A percentile compares a stretch with the other conserved stretches of the same genome.
Conservation (phyloP, 371 early-diverging fungal genomes). For the Apophysomyces sp. region DNA sequence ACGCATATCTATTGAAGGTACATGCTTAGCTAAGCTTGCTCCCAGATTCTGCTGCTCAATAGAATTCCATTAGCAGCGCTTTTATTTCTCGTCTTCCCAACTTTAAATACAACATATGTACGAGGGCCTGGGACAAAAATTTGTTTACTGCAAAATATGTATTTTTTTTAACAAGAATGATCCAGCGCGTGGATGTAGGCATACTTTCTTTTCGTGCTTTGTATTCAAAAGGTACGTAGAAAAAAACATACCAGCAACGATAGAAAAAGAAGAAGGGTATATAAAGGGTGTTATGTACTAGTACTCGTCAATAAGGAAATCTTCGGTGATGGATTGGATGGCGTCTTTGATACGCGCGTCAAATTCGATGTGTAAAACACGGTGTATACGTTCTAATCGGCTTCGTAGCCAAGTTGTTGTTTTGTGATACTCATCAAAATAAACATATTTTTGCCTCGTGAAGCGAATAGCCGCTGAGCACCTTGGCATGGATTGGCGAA, state of each 20-base stretch:
- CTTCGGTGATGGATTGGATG: constrained; percentile 8
- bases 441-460: neutral
- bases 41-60: no score
- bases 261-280: neutral
- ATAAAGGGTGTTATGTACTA: neutral
- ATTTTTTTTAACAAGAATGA: no score
- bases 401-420: constrained; percentile 4
- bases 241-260: neutral
- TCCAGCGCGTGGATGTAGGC: no score
- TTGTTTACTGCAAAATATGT: no score
- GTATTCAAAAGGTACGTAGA: neutral
- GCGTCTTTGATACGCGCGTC: constrained; percentile 13
- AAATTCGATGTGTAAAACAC: constrained; percentile 1
- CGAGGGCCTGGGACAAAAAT: no score
- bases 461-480: neutral
- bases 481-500: constrained; percentile 17
- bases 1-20: no score
- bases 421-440: neutral
- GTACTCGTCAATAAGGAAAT: constrained; percentile 7
- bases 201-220: no score
- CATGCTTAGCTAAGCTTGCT: no score
- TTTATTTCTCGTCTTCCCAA: no score
- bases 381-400: neutral
- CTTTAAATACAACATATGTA: no score
- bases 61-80: no score